Base-by-base conservation (phyloP, 2,329 filamentous ascomycete species). In the Penicillium oxalicum region DNA sequence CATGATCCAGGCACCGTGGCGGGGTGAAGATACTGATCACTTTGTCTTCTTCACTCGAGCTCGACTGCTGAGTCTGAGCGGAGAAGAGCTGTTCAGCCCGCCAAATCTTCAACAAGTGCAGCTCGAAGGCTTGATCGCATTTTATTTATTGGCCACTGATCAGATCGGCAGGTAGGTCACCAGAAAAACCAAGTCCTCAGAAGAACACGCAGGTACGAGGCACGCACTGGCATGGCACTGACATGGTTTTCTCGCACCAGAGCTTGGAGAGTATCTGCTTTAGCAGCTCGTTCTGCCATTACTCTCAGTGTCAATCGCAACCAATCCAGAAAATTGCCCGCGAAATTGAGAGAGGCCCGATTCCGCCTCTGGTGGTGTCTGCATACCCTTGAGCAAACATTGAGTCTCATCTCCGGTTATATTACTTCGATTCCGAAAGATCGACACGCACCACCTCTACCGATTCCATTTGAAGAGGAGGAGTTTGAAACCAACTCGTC, bases 321-420 rank as follows among this genome's bases (percentile, higher is more conserved):
- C 26, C 40, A 34, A 8, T 34, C 40, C 3, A 43, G 2, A 26
- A 43, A 43, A 18, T 18, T 43, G 11, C 40, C 40, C 11, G 29
- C 40, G 6, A 43, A 26, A 27, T 24, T 43, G 6, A 35, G 40
- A 13, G 40, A 43, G 32, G 40, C 40, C n/a, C 40, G 40, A 8
- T 43, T 35, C 40, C 29, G 40, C 32, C 40, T 43, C 11, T 43
- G 40, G 40, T 43, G 40, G 40, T 43, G 40, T 13, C 29, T 43
- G 12, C 34, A 35, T 29, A 35, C 40, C 6, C 40, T 43, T 43
- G 40, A 43, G 32, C 40, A 43, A 13, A 35, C 40, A 9, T 18
- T 43, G 11, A 33, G 40, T n/a, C 40, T 43, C 2, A 43, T 43
- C 18, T 35, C 40, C 3, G 40, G 40, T 11, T 29, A 43, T 7